phyloP scores from a whole-genome alignment of 106 monocot genomes.

The Apostasia ramifera region DNA sequence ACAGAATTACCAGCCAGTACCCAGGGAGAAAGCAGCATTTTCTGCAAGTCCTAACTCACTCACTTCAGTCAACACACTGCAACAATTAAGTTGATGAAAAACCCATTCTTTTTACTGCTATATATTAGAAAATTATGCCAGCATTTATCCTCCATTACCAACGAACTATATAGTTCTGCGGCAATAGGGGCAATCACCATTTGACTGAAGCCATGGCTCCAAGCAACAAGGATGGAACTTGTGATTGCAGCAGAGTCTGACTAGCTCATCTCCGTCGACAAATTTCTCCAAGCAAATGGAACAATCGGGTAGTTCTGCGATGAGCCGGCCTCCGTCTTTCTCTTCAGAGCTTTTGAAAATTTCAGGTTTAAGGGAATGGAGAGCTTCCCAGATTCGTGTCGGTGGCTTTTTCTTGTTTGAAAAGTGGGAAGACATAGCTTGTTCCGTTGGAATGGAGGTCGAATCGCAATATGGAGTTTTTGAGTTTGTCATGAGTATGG shows the following conservation, averaged over 20 bases:
- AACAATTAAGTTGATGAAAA: not conserved
- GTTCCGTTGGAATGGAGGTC: not conserved
- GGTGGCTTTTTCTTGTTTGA: constrained; percentile 15
- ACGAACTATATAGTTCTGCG: not conserved
- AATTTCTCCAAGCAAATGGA: constrained; percentile 23
- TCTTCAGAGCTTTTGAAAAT: constrained; percentile 5
- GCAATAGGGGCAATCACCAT: constrained; percentile 18
- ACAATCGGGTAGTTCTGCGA: constrained; percentile 4
- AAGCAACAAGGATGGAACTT: constrained; percentile 21
- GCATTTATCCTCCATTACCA: not conserved
- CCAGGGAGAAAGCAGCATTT: not conserved
- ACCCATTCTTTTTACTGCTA: not conserved
- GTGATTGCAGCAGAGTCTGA: constrained; percentile 15
- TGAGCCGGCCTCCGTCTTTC: not conserved
- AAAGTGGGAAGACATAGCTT: not conserved
- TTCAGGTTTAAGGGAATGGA: constrained; percentile 6
- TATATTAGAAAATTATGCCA: not conserved
- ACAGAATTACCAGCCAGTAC: no score
- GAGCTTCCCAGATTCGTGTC: constrained; percentile 13
- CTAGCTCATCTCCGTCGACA: constrained; percentile 10
- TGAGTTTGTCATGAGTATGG: not conserved
- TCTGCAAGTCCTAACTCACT: not conserved
- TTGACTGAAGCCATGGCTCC: constrained; percentile 15
- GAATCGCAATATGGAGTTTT: not conserved
- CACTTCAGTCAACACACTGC: not conserved